phyloP scores from a whole-genome alignment of 129 eudicot species.

The Centrapalus pauciflorus region DNA sequence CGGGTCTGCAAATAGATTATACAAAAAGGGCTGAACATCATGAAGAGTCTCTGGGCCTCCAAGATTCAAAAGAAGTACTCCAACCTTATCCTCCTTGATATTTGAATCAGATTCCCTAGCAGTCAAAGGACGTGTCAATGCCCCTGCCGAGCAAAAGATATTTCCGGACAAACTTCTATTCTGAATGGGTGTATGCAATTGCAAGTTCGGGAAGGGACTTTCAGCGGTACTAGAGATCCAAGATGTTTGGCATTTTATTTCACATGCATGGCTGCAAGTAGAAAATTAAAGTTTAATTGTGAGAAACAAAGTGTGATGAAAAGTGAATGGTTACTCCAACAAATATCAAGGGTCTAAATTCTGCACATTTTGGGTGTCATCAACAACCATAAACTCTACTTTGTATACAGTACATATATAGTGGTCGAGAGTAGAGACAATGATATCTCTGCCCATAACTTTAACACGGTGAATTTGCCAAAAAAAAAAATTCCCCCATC shows the following conservation, averaged over 20 bases:
- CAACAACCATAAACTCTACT: not conserved
- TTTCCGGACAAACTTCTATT: constrained; percentile 31
- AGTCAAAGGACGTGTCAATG: constrained; percentile 31
- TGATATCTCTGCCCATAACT: not conserved
- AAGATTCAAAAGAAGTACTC: constrained; percentile 85
- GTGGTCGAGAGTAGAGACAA: not conserved
- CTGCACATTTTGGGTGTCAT: not conserved
- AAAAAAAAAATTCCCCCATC: not conserved
- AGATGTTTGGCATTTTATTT: constrained; percentile 21
- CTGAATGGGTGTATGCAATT: constrained; percentile 20
- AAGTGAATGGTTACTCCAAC: not conserved
- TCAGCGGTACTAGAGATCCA: constrained; percentile 20
- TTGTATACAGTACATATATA: not conserved
- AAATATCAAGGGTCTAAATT: not conserved
- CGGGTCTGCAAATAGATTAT: constrained; percentile 89
- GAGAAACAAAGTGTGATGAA: not conserved
- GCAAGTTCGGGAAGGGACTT: constrained; percentile 22
- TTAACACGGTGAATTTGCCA: not conserved
- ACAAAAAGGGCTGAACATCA: constrained; percentile 95
- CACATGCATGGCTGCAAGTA: constrained; percentile 19
- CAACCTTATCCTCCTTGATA: constrained; percentile 63
- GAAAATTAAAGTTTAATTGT: not conserved
- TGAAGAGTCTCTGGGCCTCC: constrained; percentile 93
- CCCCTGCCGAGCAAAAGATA: constrained; percentile 41
- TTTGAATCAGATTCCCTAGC: constrained; percentile 42